phyloP scores from a whole-genome alignment of 495 filamentous ascomycete genomes.

The Wilcoxina mikolae region DNA sequence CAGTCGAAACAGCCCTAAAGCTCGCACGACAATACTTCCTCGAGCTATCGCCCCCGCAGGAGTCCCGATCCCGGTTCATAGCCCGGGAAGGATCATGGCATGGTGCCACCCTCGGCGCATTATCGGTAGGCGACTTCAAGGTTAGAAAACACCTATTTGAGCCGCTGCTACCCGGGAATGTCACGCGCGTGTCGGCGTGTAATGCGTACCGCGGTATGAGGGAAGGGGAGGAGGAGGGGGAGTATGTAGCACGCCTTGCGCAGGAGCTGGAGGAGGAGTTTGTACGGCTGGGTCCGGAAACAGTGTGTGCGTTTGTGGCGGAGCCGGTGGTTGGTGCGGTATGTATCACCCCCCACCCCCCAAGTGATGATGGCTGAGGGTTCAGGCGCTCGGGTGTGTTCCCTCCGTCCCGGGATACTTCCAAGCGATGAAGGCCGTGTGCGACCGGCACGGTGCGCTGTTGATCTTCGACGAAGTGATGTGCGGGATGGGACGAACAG shows the following conservation, averaged over 20 bases:
- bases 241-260: slow-evolving; percentile 32
- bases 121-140: slow-evolving; percentile 49
- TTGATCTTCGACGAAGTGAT: slow-evolving; percentile 66
- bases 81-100: slow-evolving; percentile 56
- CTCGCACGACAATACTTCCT: slow-evolving; percentile 47
- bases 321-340: slow-evolving; percentile 50
- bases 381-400: slow-evolving; percentile 48
- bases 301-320: slow-evolving; percentile 61
- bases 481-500: slow-evolving; percentile 62
- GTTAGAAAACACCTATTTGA: slow-evolving; percentile 50
- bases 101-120: slow-evolving; percentile 52
- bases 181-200: slow-evolving; percentile 31
- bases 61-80: slow-evolving; percentile 37
- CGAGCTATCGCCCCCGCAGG: slow-evolving; percentile 37
- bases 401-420: slow-evolving; percentile 52
- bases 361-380: slow-evolving; percentile 13
- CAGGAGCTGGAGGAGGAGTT: slow-evolving; percentile 65
- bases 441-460: slow-evolving; percentile 49
- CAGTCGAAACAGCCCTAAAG: slow-evolving; percentile 51
- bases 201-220: slow-evolving; percentile 32
- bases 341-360: not conserved
- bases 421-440: slow-evolving; percentile 45
- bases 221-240: slow-evolving; percentile 27
- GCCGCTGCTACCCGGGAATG: slow-evolving; percentile 42
- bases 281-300: slow-evolving; percentile 51